Percentiles rank a stretch among this genome's conserved stretches.
phyloP scores from a whole-genome alignment of 2,329 filamentous ascomycete genomes.

The Penicillium corylophilum region DNA sequence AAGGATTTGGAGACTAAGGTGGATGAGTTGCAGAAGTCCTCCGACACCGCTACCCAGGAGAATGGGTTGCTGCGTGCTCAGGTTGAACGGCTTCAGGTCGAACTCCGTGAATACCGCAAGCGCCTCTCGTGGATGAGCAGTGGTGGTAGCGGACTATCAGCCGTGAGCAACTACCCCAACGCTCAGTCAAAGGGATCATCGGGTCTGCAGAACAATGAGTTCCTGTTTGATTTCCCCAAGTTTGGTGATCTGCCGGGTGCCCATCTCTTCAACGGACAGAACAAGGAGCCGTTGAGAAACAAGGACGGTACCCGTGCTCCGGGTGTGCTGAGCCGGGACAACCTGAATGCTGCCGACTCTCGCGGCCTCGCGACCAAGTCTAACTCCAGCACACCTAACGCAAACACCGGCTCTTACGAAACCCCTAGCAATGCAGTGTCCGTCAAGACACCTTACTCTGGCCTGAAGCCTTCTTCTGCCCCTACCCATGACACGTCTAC shows the following conservation, averaged over 20 bases:
- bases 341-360: conserved; percentile 9
- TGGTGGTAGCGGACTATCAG: conserved; percentile 46
- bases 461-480: conserved; percentile 16
- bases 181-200: conserved; percentile 49
- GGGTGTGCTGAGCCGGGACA: conserved; percentile 32
- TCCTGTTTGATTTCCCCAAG: conserved; percentile 93
- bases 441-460: conserved; percentile 19
- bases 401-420: conserved; percentile 9
- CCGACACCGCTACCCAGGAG: conserved; percentile 78
- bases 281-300: conserved; percentile 22
- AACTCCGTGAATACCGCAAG: conserved; percentile 89
- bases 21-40: conserved; percentile 71
- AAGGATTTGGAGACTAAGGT: conserved; percentile 57
- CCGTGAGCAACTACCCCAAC: conserved; percentile 48
- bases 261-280: conserved; percentile 50
- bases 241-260: conserved; percentile 72
- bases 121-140: conserved; percentile 65
- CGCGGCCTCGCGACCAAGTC: conserved; percentile 11
- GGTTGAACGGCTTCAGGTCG: conserved; percentile 79
- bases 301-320: conserved; percentile 23
- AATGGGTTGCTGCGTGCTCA: conserved; percentile 82
- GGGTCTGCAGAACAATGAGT: conserved; percentile 72
- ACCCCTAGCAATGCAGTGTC: conserved; percentile 13
- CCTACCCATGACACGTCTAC: conserved; percentile 36
- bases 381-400: conserved; percentile 12